phyloP scores from a whole-genome alignment of 192 early-diverging fungal genomes.

The Linnemannia zychae region DNA sequence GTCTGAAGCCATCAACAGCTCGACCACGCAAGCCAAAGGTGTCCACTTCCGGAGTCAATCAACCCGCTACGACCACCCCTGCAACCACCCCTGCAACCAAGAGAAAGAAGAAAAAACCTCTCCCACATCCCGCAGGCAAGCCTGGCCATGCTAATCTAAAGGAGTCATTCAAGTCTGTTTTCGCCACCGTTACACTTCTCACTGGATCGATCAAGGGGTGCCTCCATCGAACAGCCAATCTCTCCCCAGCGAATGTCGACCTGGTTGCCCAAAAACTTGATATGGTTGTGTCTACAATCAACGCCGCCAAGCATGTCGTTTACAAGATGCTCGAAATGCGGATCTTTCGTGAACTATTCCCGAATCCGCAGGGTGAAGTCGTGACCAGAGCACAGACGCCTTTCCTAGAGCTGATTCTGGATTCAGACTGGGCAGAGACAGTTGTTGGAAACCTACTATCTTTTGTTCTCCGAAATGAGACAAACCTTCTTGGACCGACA shows the following conservation, averaged over 20 bases:
- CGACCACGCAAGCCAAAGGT: background rate
- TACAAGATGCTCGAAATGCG: conserved; percentile 6
- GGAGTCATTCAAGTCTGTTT: background rate
- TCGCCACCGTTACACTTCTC: background rate
- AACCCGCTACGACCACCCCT: background rate
- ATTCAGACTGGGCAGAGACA: background rate
- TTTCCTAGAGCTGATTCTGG: background rate
- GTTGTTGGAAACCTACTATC: conserved; percentile 2
- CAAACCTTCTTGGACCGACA: background rate
- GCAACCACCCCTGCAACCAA: background rate
- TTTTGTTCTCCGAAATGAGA: conserved; percentile 4
- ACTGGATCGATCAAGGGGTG: conserved; percentile 1
- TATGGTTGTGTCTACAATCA: background rate
- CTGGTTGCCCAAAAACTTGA: background rate
- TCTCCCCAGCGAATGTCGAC: conserved; percentile 4
- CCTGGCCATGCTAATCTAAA: background rate
- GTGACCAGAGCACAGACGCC: background rate
- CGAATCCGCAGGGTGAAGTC: background rate
- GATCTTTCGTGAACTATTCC: background rate
- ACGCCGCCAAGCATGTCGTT: background rate
- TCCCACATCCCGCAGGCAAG: background rate
- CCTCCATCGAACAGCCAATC: background rate
- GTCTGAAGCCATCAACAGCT: background rate
- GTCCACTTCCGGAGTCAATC: background rate
- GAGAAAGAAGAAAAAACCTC: background rate